Evolutionary conservation across 176 grass and related monocot genomes (phyloP), one percentile per base, ranked within the genome.

Genomic region (Coix lacrymajobi): DNA sequence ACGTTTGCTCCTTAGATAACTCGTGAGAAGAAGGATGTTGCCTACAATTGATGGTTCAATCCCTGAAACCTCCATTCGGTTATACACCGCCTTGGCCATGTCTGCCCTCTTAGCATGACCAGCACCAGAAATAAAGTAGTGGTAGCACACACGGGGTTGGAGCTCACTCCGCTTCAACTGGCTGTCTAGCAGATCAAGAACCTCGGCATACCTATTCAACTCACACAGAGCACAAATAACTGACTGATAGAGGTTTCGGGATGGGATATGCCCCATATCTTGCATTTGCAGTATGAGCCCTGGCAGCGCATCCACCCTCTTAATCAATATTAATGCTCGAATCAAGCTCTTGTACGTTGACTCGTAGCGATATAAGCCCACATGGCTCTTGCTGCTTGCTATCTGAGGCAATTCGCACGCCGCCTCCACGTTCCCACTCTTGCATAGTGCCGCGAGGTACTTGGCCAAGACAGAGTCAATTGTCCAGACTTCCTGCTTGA

Each of bases 241-340:
- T 34, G 86, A 89, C 43, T 86, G 85, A 15, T 95, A 98, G 49
- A 98, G 87, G 52, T 24, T 87, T 44, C 83, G 75, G 83, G 79
- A 92, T 10, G 96, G 96, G 57, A 83, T 28, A 31, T 98, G 96
- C 15, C 91, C 96, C 85, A 90, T 84, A 41, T 96, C 89, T 85
- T 98, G 96, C 96, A 98, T 98, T 84, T 98, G 89, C 43, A 98
- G 84, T 60, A 98, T 69, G 58, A 98, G 85, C 83, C 58, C 82
- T 72, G 96, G 96, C 26, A 95, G 87, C 57, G 79, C 79, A 75
- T 95, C 93, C 49, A 92, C 81, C 77, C 80, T 87, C 69, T 36
- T 85, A 79, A 93, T 79, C 39, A 90, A 71, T 78, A 94, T 81
- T 30, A 91, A 83, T 86, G 91, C 93, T 38, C 72, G 85, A 61